phyloP scores from a whole-genome alignment of 208 protist genomes.

The Trypanosoma avium region DNA sequence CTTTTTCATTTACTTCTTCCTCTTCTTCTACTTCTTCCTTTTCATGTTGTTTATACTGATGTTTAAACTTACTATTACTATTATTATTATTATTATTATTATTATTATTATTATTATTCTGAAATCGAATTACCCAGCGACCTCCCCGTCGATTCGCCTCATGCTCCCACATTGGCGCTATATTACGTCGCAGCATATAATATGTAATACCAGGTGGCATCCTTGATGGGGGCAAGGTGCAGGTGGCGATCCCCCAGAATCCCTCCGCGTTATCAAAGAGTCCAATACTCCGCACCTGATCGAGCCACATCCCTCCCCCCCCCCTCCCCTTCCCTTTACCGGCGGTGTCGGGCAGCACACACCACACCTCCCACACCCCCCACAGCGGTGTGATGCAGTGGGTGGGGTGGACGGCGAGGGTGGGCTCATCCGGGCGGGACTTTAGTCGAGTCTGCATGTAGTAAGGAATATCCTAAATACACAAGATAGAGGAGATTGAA shows the following conservation, averaged over 20 bases:
- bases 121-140: constrained; percentile 81
- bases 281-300: constrained; percentile 77
- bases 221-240: constrained; percentile 72
- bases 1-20: not conserved
- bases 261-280: constrained; percentile 89
- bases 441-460: constrained; percentile 19
- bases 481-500: constrained; percentile 4
- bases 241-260: constrained; percentile 81
- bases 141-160: constrained; percentile 87
- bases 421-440: constrained; percentile 22
- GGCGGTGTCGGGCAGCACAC: constrained; percentile 48
- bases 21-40: not conserved
- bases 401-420: constrained; percentile 12
- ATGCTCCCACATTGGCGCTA: constrained; percentile 92
- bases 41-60: too few relatives aligned
- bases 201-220: constrained; percentile 75
- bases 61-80: not conserved
- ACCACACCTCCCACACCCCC: constrained; percentile 92
- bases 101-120: constrained; percentile 9
- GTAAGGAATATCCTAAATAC: not conserved
- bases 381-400: constrained; percentile 70
- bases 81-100: constrained; percentile 2
- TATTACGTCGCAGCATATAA: constrained; percentile 88
- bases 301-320: constrained; percentile 64
- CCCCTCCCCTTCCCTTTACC: constrained; percentile 17